phyloP scores from a whole-genome alignment of 345 rosid species.

The Heritiera fomes region DNA sequence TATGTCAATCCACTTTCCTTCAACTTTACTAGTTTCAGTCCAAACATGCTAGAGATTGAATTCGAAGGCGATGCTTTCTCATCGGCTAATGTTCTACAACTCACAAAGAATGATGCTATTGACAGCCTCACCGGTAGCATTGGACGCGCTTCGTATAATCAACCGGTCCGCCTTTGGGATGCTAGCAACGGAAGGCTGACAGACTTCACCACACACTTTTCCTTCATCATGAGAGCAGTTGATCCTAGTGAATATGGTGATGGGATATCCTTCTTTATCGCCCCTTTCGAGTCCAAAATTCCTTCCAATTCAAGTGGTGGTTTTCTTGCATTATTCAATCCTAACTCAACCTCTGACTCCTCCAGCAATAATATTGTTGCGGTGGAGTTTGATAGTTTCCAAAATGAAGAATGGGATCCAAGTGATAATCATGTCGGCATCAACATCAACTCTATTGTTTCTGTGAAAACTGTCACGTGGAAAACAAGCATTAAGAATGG shows the following conservation, averaged over 20 bases:
- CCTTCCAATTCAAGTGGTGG: constrained; percentile 49
- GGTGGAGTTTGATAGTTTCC: constrained; percentile 45
- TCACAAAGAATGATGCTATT: constrained; percentile 39
- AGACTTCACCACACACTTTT: constrained; percentile 54
- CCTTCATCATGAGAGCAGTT: constrained; percentile 32
- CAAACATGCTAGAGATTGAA: constrained; percentile 28
- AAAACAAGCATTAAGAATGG: constrained; percentile 41
- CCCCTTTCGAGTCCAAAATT: constrained; percentile 42
- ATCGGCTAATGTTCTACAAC: constrained; percentile 32
- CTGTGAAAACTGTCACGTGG: constrained; percentile 37
- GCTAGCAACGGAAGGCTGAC: constrained; percentile 35
- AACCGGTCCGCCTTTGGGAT: constrained; percentile 55
- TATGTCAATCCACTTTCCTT: constrained; percentile 38
- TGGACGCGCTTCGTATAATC: constrained; percentile 46
- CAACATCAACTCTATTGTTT: constrained; percentile 48
- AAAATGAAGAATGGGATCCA: constrained; percentile 43
- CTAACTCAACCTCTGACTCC: background rate
- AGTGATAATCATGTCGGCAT: constrained; percentile 54
- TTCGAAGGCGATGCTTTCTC: constrained; percentile 46
- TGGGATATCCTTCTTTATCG: constrained; percentile 53
- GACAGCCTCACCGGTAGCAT: constrained; percentile 33
- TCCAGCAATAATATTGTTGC: constrained; percentile 12
- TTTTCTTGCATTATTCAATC: constrained; percentile 42
- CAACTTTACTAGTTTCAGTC: constrained; percentile 39
- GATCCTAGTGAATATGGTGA: constrained; percentile 29